A percentile compares a stretch with the other conserved stretches of the same genome.
Conservation (phyloP, 2,329 filamentous ascomycete genomes). For the Aspergillus floridensis region DNA sequence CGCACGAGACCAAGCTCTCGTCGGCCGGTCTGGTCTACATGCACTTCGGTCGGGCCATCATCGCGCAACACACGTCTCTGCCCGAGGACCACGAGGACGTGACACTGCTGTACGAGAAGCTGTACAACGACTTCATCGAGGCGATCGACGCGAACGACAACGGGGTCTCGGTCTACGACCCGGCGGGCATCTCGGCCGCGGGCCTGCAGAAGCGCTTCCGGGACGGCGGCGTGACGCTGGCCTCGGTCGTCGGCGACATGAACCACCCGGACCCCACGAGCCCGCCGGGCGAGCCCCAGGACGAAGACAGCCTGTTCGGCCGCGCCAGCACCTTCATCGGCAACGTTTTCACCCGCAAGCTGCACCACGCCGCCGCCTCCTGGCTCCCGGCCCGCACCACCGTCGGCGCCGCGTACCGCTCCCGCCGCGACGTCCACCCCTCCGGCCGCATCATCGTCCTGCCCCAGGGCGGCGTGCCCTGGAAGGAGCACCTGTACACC, state of each 20-base stretch:
- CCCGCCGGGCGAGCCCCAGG: slow-evolving; percentile 60
- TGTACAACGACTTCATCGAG: slow-evolving; percentile 93
- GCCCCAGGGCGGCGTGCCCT: slow-evolving; percentile 72
- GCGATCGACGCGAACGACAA: slow-evolving; percentile 98
- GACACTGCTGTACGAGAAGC: slow-evolving; percentile 74
- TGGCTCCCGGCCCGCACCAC: slow-evolving; percentile 87
- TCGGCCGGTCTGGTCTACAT: slow-evolving; percentile 92
- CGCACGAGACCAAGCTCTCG: slow-evolving; percentile 81
- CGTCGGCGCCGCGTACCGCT: slow-evolving; percentile 72
- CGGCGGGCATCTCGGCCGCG: slow-evolving; percentile 64
- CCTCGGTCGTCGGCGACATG: slow-evolving; percentile 74
- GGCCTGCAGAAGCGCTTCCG: slow-evolving; percentile 80
- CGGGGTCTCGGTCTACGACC: slow-evolving; percentile 80
- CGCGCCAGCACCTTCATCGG: slow-evolving; percentile 80
- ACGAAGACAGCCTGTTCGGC: slow-evolving; percentile 78
- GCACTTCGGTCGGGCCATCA: slow-evolving; percentile 86
- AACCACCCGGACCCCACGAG: slow-evolving; percentile 62
- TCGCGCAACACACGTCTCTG: slow-evolving; percentile 64
- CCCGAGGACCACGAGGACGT: slow-evolving; percentile 65
- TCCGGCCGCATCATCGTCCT: slow-evolving; percentile 80
- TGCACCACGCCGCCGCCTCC: slow-evolving; percentile 69
- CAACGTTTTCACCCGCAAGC: slow-evolving; percentile 77
- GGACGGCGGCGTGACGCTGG: slow-evolving; percentile 77
- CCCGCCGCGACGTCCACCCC: slow-evolving; percentile 65
- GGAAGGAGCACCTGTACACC: slow-evolving; percentile 93